Conservation (phyloP, 352 stramenopile genomes). For the Phytophthora sp. region DNA sequence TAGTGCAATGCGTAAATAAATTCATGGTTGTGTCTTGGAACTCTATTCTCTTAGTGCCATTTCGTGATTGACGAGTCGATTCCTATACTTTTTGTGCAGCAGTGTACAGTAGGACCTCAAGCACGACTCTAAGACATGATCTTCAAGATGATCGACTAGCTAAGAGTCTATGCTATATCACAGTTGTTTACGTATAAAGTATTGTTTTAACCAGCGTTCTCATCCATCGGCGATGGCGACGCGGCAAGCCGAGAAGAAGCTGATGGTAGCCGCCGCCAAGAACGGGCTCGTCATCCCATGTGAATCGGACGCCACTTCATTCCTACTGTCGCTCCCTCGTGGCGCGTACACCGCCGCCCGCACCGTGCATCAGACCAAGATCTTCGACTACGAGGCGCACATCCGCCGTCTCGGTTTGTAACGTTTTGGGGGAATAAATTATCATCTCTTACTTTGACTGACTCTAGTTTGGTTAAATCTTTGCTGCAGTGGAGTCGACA, state of each 20-base stretch:
- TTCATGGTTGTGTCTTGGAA: no score
- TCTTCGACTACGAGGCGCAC: conserved; percentile 86
- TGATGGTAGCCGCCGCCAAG: conserved; percentile 65
- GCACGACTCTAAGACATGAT: no score
- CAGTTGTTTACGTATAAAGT: background rate
- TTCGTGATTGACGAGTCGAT: no score
- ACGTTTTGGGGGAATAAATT: background rate
- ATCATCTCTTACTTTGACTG: background rate
- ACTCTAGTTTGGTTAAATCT: background rate
- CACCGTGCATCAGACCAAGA: conserved; percentile 72
- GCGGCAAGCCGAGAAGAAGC: conserved; percentile 34
- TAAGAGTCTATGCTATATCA: background rate
- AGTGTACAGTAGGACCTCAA: no score
- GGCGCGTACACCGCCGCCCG: conserved; percentile 78
- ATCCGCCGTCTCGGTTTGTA: conserved; percentile 73
- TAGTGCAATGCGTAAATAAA: no score
- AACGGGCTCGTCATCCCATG: conserved; percentile 75
- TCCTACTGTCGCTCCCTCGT: conserved; percentile 66
- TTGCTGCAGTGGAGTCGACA: conserved; percentile 69
- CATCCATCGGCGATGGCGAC: conserved; percentile 11
- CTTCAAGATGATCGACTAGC: no score
- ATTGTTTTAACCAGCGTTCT: background rate
- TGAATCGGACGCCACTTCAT: conserved; percentile 65
- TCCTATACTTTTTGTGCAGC: no score
- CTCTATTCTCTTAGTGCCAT: no score